A percentile compares a stretch with the other conserved stretches of the same genome.
Conservation (phyloP, 2,329 filamentous ascomycete genomes). For the Xylariaceae sp. region DNA sequence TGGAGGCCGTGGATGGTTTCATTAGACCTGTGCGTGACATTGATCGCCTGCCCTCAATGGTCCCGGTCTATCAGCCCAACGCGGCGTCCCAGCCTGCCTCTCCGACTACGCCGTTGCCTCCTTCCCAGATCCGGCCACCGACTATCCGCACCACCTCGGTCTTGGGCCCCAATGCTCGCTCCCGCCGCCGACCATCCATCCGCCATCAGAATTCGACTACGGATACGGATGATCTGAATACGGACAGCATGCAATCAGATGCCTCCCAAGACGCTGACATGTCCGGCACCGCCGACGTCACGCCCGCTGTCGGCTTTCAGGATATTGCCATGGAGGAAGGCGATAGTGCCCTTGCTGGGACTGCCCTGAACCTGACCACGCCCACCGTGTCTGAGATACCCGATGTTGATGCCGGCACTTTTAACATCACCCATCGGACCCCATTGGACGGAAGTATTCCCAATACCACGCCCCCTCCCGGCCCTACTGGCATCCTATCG, state of each 20-base stretch:
- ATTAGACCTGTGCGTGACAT: conserved; percentile 77
- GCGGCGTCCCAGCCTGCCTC: conserved; percentile 88
- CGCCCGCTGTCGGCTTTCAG: conserved; percentile 79
- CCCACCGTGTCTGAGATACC: conserved; percentile 81
- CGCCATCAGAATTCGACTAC: conserved; percentile 88
- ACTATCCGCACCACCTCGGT: conserved; percentile 53
- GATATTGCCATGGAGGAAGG: conserved; percentile 78
- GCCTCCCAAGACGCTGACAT: conserved; percentile 74
- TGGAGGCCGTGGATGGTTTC: conserved; percentile 70
- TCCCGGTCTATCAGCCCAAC: conserved; percentile 64
- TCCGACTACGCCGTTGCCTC: conserved; percentile 77
- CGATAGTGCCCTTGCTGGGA: conserved; percentile 73
- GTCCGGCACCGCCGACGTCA: conserved; percentile 76
- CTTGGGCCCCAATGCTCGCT: conserved; percentile 51
- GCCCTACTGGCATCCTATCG: conserved; percentile 69
- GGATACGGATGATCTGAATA: conserved; percentile 81
- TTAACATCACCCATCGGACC: conserved; percentile 88
- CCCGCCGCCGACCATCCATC: conserved; percentile 76
- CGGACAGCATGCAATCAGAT: conserved; percentile 79
- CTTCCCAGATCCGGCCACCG: conserved; percentile 59
- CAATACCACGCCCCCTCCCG: conserved; percentile 65
- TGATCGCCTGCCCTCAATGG: conserved; percentile 81
- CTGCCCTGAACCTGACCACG: conserved; percentile 71
- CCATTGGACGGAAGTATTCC: conserved; percentile 82
- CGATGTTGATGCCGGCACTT: conserved; percentile 82